Evolutionary conservation across 1,139 yeast genomes (phyloP).

Genomic region (Wickerhamomyces sp.): DNA sequence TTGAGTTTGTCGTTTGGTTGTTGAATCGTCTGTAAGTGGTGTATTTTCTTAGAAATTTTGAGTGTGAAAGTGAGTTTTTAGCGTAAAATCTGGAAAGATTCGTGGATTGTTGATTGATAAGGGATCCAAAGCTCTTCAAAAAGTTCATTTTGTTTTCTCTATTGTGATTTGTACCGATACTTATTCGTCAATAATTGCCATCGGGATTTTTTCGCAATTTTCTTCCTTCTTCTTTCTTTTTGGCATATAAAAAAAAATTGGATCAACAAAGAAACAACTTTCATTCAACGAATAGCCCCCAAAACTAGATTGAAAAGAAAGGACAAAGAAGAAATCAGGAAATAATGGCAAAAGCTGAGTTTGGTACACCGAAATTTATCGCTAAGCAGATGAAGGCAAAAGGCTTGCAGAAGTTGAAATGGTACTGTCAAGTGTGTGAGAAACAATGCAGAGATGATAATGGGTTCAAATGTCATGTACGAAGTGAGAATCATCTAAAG

Average conservation of each 20-base stretch:
- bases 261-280: too few relatives aligned
- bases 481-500: constrained; percentile 69
- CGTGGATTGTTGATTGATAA: not conserved
- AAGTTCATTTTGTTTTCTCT: not conserved
- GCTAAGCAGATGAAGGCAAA: constrained; percentile 75
- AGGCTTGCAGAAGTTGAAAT: constrained; percentile 81
- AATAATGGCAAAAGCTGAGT: constrained; percentile 58
- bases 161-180: not conserved
- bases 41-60: constrained; percentile 7
- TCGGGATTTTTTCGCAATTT: too few relatives aligned
- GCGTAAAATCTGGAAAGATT: constrained; percentile 6
- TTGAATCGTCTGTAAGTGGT: constrained; percentile 28
- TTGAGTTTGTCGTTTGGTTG: constrained; percentile 15
- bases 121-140: not conserved
- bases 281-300: too few relatives aligned
- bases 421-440: constrained; percentile 87
- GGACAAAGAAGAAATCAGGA: not conserved
- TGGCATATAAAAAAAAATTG: too few relatives aligned
- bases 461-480: constrained; percentile 85
- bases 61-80: not conserved
- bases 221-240: too few relatives aligned
- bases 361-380: constrained; percentile 78
- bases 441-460: constrained; percentile 95
- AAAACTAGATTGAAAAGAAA: not conserved
- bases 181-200: not conserved